These are phyloP conservation scores for Parathielavia hyrcaniae DNA, from an alignment of 495 filamentous ascomycete genomes.

Conservation along the genomic window DNA sequence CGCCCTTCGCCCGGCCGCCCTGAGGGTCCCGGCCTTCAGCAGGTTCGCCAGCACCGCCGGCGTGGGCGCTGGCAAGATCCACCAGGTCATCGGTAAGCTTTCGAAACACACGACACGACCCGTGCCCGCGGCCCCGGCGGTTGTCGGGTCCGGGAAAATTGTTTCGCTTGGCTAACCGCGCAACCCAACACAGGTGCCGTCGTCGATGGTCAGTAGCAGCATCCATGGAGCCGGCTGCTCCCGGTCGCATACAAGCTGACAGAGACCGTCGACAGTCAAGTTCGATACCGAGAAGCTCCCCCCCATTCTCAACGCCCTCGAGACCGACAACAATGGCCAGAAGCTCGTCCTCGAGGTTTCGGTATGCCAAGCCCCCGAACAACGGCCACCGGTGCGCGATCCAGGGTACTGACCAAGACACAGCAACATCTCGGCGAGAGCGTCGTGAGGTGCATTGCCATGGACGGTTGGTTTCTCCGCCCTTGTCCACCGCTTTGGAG, in stretches of 20 bases:
- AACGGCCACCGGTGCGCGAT: not conserved
- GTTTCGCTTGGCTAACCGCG: conserved; percentile 33
- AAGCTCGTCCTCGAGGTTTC: conserved; percentile 96
- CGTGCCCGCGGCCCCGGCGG: not conserved
- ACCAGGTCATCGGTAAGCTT: conserved; percentile 56
- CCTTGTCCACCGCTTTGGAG: conserved; percentile 12
- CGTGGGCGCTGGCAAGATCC: conserved; percentile 68
- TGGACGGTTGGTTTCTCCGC: conserved; percentile 83
- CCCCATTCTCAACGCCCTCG: conserved; percentile 94
- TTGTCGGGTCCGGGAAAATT: conserved; percentile 13
- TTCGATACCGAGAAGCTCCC: conserved; percentile 93
- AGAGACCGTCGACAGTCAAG: conserved; percentile 57
- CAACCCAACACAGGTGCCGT: conserved; percentile 56
- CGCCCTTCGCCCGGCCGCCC: conserved; percentile 59
- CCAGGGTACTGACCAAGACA: conserved; percentile 36
- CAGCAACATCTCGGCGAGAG: conserved; percentile 99
- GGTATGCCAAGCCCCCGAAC: conserved; percentile 51
- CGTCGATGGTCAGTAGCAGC: conserved; percentile 60
- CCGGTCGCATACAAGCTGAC: conserved; percentile 21
- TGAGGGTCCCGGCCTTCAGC: conserved; percentile 54
- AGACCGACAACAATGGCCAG: conserved; percentile 82
- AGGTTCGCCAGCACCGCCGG: conserved; percentile 65
- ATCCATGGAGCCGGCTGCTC: not conserved
- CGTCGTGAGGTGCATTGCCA: conserved; percentile 99
- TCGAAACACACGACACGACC: not conserved